Conservation (phyloP, 2,329 filamentous ascomycete genomes). For the Talaromyces islandicus region DNA sequence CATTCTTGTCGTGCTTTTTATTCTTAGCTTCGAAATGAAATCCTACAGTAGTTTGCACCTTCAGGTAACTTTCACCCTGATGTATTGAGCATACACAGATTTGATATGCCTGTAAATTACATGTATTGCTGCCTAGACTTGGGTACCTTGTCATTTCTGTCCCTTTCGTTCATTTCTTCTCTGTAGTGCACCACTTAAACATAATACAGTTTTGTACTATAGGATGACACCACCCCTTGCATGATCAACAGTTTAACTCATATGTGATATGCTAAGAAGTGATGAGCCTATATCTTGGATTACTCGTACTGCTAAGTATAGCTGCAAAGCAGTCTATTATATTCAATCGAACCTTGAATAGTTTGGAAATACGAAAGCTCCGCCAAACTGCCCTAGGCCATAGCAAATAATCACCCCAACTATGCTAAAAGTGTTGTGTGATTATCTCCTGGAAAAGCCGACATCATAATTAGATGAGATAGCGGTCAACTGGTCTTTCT, state of each 20-base stretch:
- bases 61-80: background rate
- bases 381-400: background rate
- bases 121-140: constrained; percentile 1
- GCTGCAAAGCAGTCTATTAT: background rate
- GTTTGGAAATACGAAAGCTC: background rate
- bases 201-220: too few species aligned
- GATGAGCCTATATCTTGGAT: too few species aligned
- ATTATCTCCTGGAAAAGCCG: background rate
- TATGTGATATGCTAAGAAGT: too few species aligned
- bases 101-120: background rate
- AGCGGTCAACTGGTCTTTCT: background rate
- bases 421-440: background rate
- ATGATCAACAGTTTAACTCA: too few species aligned
- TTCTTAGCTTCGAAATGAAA: too few species aligned
- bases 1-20: too few species aligned
- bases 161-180: too few species aligned
- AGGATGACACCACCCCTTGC: too few species aligned
- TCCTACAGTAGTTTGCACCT: too few species aligned
- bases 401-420: background rate
- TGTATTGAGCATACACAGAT: background rate
- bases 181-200: too few species aligned
- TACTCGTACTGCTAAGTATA: too few species aligned
- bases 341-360: background rate
- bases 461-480: background rate
- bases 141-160: too few species aligned